A percentile compares a stretch with the other conserved stretches of the same genome.
Evolutionary conservation across 2,329 filamentous ascomycete species (phyloP).

Genomic region (Aspergillus novoparasiticus): DNA sequence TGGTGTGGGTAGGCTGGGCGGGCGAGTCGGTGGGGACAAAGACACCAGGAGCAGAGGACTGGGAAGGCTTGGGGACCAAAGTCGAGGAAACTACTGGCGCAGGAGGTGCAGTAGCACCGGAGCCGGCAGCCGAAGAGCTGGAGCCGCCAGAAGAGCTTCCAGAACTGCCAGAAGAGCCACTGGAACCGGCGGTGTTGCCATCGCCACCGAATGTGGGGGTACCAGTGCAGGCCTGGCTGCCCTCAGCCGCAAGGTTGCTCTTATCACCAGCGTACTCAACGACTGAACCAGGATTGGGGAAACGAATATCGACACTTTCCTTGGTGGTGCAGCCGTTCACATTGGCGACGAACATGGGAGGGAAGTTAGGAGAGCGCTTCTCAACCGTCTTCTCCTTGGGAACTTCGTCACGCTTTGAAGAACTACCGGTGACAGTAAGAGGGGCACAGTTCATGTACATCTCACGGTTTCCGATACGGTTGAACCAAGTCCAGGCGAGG

Average conservation of each 20-base stretch:
- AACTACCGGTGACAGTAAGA: conserved; percentile 61
- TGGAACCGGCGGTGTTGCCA: conserved; percentile 27
- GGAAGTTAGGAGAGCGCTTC: conserved; percentile 63
- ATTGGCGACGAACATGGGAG: conserved; percentile 77
- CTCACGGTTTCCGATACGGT: conserved; percentile 87
- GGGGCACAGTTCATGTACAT: conserved; percentile 98
- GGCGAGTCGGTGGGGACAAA: not conserved
- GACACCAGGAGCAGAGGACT: conserved; percentile 1
- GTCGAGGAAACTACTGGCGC: not conserved
- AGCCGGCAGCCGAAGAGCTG: not conserved
- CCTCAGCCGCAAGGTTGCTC: conserved; percentile 36
- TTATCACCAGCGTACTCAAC: conserved; percentile 53
- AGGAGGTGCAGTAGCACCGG: not conserved
- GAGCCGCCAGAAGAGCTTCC: not conserved
- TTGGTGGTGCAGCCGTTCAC: conserved; percentile 61
- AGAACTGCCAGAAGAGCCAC: conserved; percentile 21
- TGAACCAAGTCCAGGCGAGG: conserved; percentile 94
- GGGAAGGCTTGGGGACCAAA: conserved; percentile 5
- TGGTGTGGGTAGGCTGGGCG: not conserved
- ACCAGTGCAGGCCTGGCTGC: conserved; percentile 33
- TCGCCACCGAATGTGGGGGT: conserved; percentile 35
- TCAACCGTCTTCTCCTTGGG: conserved; percentile 48
- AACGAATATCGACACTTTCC: conserved; percentile 62
- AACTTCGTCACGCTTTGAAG: conserved; percentile 28
- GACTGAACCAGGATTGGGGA: conserved; percentile 66